Evolutionary conservation across 805 yeast genomes (phyloP).

Genomic region (Yueomyces sp.): DNA sequence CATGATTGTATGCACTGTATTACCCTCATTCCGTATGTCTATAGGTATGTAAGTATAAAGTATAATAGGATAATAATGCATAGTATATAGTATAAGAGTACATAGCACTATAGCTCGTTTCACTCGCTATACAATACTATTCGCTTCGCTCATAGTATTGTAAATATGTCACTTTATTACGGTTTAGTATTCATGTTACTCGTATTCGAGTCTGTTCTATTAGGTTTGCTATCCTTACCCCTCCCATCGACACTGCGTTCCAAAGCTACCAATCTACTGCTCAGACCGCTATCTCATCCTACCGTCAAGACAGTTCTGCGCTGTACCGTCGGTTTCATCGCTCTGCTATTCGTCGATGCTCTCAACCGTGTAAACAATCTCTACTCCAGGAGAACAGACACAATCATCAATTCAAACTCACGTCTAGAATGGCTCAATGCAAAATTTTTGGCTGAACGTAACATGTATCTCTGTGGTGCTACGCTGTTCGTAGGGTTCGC

Average conservation of each 20-base stretch:
- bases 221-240: constrained; percentile 73
- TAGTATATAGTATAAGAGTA: too few relatives aligned
- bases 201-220: constrained; percentile 63
- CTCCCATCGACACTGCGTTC: constrained; percentile 65
- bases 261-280: constrained; percentile 46
- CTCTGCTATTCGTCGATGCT: constrained; percentile 76
- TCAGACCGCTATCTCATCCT: constrained; percentile 57
- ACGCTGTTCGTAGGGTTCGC: constrained; percentile 81
- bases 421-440: constrained; percentile 1
- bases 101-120: too few relatives aligned
- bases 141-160: background rate
- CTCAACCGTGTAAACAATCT: constrained; percentile 37
- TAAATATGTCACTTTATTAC: constrained; percentile 2
- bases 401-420: constrained; percentile 10
- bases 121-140: too few relatives aligned
- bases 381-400: constrained; percentile 14
- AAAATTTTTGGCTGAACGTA: constrained; percentile 84
- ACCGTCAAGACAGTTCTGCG: constrained; percentile 66
- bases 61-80: too few relatives aligned
- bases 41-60: too few relatives aligned
- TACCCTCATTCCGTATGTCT: too few relatives aligned
- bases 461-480: constrained; percentile 90
- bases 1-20: too few relatives aligned
- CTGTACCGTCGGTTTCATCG: constrained; percentile 71
- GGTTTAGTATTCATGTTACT: constrained; percentile 56